phyloP scores from a whole-genome alignment of 352 stramenopile genomes.

The Phytophthora capsici region DNA sequence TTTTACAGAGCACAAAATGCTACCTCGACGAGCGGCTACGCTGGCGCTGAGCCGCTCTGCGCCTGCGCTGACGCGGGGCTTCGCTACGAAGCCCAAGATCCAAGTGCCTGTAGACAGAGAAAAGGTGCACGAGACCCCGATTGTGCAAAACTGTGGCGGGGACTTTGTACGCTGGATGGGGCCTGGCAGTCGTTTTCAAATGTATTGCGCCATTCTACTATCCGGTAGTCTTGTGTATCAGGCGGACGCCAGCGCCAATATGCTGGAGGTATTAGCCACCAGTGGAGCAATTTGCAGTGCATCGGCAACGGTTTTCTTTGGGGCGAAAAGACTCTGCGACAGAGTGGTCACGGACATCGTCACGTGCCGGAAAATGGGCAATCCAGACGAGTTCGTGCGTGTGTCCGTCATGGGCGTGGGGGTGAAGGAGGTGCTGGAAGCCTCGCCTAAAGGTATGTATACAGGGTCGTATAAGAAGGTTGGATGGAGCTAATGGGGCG shows the following conservation, averaged over 20 bases:
- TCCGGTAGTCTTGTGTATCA: constrained; percentile 70
- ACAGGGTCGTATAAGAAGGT: background rate
- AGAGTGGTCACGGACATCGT: constrained; percentile 76
- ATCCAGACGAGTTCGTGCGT: constrained; percentile 67
- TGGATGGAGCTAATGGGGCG: constrained; percentile 5
- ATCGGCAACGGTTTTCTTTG: constrained; percentile 72
- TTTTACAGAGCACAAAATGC: constrained; percentile 12
- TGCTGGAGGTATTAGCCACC: constrained; percentile 52
- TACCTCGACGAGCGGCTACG: constrained; percentile 10
- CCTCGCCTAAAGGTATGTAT: constrained; percentile 49
- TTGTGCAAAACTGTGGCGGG: constrained; percentile 61
- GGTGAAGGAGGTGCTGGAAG: constrained; percentile 56
- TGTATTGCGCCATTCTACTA: constrained; percentile 77
- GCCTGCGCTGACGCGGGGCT: constrained; percentile 10
- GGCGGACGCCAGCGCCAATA: constrained; percentile 54
- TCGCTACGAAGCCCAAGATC: constrained; percentile 33
- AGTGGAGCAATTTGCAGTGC: constrained; percentile 71
- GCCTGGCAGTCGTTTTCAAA: constrained; percentile 64
- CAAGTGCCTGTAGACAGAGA: constrained; percentile 38
- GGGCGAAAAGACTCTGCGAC: constrained; percentile 72
- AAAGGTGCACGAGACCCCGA: constrained; percentile 57
- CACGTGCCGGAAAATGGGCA: constrained; percentile 64
- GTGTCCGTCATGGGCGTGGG: constrained; percentile 55
- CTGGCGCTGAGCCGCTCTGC: background rate
- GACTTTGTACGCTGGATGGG: constrained; percentile 67